Evolutionary conservation across 441 rosid species (phyloP).

Genomic region (Omphalea diandra): DNA sequence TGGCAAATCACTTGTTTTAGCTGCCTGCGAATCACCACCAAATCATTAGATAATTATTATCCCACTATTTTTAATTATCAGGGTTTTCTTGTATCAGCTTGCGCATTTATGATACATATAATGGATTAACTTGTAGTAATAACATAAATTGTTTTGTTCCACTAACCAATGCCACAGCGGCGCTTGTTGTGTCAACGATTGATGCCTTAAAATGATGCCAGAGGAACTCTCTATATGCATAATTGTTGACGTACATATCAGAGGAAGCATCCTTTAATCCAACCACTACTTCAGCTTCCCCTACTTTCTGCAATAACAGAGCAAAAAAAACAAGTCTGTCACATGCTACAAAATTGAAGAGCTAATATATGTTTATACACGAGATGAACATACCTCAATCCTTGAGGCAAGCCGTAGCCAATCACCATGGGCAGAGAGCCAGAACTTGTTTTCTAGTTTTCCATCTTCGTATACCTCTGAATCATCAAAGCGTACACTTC

Average conservation of each 20-base stretch:
- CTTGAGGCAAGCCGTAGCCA: neutral
- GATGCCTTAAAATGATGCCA: neutral
- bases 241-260: neutral
- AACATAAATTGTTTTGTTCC: too few relatives aligned
- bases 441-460: neutral
- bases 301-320: neutral
- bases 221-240: slow-evolving; percentile 10
- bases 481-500: neutral
- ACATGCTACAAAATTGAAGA: too few relatives aligned
- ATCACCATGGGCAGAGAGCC: neutral
- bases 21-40: neutral
- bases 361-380: neutral
- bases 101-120: too few relatives aligned
- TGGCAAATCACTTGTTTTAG: neutral
- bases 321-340: neutral
- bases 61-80: too few relatives aligned
- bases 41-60: too few relatives aligned
- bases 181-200: neutral
- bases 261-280: neutral
- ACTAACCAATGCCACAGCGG: neutral
- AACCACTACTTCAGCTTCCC: neutral
- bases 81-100: too few relatives aligned
- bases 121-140: too few relatives aligned
- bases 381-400: neutral
- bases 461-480: neutral